phyloP scores from a whole-genome alignment of 2,329 filamentous ascomycete genomes.

The Setomelanomma holmii region DNA sequence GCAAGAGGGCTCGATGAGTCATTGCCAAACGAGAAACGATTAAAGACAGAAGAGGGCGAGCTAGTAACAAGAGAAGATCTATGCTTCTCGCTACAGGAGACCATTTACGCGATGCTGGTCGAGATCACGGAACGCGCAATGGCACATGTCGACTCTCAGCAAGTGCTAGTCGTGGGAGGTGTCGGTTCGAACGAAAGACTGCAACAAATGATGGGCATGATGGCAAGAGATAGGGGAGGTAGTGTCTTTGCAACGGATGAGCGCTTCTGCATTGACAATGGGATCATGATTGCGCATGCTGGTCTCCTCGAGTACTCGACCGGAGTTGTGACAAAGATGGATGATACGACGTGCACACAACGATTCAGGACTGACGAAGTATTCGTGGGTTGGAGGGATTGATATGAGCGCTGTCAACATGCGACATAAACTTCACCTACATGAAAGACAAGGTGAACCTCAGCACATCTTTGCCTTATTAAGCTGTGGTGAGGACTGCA shows the following conservation, averaged over 20 bases:
- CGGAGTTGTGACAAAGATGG: constrained; percentile 77
- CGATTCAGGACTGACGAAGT: constrained; percentile 60
- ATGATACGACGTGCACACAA: constrained; percentile 75
- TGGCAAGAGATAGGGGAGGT: constrained; percentile 87
- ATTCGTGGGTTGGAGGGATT: constrained; percentile 58
- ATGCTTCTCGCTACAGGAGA: constrained; percentile 95
- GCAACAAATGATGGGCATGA: constrained; percentile 98
- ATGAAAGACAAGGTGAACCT: too few species aligned
- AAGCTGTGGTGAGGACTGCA: too few species aligned
- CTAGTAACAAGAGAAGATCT: constrained; percentile 80
- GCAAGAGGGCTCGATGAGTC: constrained; percentile 68
- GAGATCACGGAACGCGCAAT: constrained; percentile 98
- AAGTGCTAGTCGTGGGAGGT: constrained; percentile 94
- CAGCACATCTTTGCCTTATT: too few species aligned
- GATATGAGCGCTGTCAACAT: too few species aligned
- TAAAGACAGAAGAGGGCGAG: constrained; percentile 57
- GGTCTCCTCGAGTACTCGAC: constrained; percentile 84
- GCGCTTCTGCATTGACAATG: constrained; percentile 98
- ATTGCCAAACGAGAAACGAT: constrained; percentile 47
- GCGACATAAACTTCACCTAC: too few species aligned
- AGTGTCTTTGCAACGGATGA: constrained; percentile 96
- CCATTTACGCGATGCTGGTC: constrained; percentile 94
- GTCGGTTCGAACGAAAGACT: constrained; percentile 94
- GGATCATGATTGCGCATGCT: constrained; percentile 99
- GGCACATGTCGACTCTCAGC: constrained; percentile 90